Evolutionary conservation across 1,284 basidiomycete species (phyloP), one percentile per base, ranked within the genome.

Genomic region (Fomitopsis palustris): DNA sequence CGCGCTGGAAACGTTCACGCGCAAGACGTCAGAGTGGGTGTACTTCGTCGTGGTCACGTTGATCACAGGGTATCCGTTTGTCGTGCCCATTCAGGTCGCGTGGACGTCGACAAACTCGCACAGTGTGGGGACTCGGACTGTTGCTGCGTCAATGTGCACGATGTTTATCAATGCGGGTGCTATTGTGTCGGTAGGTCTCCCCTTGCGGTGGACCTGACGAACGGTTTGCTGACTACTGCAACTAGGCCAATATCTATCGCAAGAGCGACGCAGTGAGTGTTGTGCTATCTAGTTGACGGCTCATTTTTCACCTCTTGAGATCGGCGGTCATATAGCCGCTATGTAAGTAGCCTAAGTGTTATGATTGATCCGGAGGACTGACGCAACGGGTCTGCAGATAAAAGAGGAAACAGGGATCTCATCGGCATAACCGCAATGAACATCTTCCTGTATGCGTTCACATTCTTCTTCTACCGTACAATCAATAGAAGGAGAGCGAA

Each of bases 71-170:
- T 82, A 70, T 77, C 84, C 58, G 17, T 78, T 75, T 57, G 69
- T 78, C 4, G 74, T 78, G 52, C 75, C 78, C 1, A 72, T 79
- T 1, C 77, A 86, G 66, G 83, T 86, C 0, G 84, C 81, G 0
- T 87, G 85, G 85, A 76, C 79, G 1, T 86, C 84, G 7, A 76
- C 83, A 52, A 86, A 86, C 67, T 86, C 85, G 4, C 77, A 77
- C 63, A 80, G 81, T 57, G 85, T 87, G 2, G 73, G 80, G 38
- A 83, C 79, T 66, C 78, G 84, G 47, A 85, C 84, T 4, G 73
- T 86, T 5, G 84, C 82, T n/a, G 83, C 83, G 9, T 76, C 73
- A 0, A 70, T 85, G 45, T 86, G 86, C 67, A 87, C 85, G 59
- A 86, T 88, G 79, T 85, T 81, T 65, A 82, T 86, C 10, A 83